phyloP scores from a whole-genome alignment of 2,329 filamentous ascomycete species.

The Sclerotiophoma versabilis region DNA sequence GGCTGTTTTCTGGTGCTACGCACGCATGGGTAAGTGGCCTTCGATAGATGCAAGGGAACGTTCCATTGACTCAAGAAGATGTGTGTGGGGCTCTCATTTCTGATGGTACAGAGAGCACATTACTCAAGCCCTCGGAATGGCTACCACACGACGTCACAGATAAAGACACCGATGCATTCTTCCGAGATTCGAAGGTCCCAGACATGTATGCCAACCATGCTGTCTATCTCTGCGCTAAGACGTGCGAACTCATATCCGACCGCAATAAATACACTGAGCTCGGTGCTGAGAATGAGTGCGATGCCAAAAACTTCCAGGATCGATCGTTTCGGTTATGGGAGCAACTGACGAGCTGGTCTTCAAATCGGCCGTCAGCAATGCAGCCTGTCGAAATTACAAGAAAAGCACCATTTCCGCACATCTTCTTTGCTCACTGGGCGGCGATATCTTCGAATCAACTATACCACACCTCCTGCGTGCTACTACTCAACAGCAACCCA shows the following conservation, averaged over 20 bases:
- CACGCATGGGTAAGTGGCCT: slow-evolving; percentile 54
- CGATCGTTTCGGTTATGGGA: slow-evolving; percentile 60
- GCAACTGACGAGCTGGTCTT: slow-evolving; percentile 59
- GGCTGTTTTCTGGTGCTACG: slow-evolving; percentile 64
- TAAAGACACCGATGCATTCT: slow-evolving; percentile 38
- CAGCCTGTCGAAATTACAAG: slow-evolving; percentile 55
- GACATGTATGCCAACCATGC: slow-evolving; percentile 61
- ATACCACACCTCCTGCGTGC: slow-evolving; percentile 63
- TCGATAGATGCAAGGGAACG: background rate
- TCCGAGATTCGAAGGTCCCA: slow-evolving; percentile 47
- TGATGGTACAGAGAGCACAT: slow-evolving; percentile 55
- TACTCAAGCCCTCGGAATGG: slow-evolving; percentile 59
- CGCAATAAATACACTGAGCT: slow-evolving; percentile 59
- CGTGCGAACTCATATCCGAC: slow-evolving; percentile 59
- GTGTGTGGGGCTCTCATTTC: slow-evolving; percentile 62
- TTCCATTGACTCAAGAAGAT: slow-evolving; percentile 36
- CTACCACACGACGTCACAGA: slow-evolving; percentile 41
- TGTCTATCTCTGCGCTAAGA: slow-evolving; percentile 57
- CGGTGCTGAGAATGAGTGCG: slow-evolving; percentile 55
- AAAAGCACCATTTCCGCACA: slow-evolving; percentile 58
- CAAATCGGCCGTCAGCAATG: slow-evolving; percentile 57
- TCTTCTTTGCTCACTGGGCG: slow-evolving; percentile 62
- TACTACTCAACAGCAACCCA: slow-evolving; percentile 58
- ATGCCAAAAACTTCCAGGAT: slow-evolving; percentile 49
- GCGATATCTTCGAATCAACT: slow-evolving; percentile 66